Evolutionary conservation across 2,329 filamentous ascomycete species (phyloP), one percentile per base, ranked within the genome.

Genomic region (Scolecobasidium constrictum): DNA sequence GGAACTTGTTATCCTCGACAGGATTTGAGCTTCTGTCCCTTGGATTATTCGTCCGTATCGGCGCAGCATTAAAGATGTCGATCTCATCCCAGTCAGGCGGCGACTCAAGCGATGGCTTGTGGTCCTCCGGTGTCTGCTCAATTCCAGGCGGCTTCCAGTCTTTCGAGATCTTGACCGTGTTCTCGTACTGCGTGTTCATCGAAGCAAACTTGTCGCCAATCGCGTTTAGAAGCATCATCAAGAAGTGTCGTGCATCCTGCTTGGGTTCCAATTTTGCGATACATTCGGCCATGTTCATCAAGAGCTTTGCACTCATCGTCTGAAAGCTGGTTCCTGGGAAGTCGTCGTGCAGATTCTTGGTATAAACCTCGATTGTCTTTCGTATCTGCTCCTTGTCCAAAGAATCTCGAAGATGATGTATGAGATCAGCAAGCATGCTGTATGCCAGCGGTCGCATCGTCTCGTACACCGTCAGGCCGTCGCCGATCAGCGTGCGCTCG

Each of bases 301-400:
- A 69, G 3, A 99, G 70, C 61, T 96, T 98, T 0, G 92, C 93
- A 53, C 92, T 96, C 92, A 99, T 99, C 0, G 92, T 98, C 62
- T 98, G 93, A 57, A 98, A 98, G 61, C 90, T 98, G 0, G 93
- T 96, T 6, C 93, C 93, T 0, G 92, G 93, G 49, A 94, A 94
- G 49, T 86, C 86, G 60, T 96, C 92, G 56, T 94, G 87, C 17
- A 98, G 68, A 54, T 96, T 96, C 56, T 83, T 86, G 2, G 93
- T 96, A 62, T 98, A 99, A 3, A 98, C 92, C 57, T 94, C 86
- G 7, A 98, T 87, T 0, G 93, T 96, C 56, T 88, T 85, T 37
- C 88, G 79, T 48, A 99, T 98, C 64, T 96, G 92, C 51, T 90
- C 83, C 7, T 86, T 83, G 17, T 76, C 79, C 17, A 99, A 68